Percentiles rank a stretch among this genome's conserved stretches.
phyloP scores from a whole-genome alignment of 202 grass and related monocot species.

The Bolboschoenoplectus hybrid region DNA sequence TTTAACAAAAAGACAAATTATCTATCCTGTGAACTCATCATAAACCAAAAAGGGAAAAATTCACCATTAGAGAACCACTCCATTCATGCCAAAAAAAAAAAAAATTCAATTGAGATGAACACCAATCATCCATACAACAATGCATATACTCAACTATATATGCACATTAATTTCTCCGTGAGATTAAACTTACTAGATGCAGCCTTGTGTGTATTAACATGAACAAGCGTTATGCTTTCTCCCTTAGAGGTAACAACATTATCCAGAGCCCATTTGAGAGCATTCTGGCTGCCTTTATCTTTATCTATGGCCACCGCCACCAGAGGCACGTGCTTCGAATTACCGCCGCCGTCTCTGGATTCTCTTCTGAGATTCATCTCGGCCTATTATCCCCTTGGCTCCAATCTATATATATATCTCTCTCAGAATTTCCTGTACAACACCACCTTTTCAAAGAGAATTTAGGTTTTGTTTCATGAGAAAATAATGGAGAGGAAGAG shows the following conservation, averaged over 20 bases:
- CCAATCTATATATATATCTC: constrained; percentile 6
- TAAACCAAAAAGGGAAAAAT: no score
- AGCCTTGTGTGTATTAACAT: constrained; percentile 68
- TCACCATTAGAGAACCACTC: not conserved
- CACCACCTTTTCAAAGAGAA: not conserved
- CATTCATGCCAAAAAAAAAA: no score
- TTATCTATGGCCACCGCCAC: constrained; percentile 82
- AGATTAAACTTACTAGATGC: constrained; percentile 40
- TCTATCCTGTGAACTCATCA: not conserved
- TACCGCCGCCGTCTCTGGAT: constrained; percentile 14
- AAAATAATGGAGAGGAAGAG: not conserved
- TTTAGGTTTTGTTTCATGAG: constrained; percentile 11
- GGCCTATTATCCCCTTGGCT: not conserved
- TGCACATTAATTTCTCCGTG: not conserved
- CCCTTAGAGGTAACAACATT: constrained; percentile 57
- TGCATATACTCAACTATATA: not conserved
- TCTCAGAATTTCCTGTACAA: constrained; percentile 3
- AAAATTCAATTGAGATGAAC: not conserved
- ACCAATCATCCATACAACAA: not conserved
- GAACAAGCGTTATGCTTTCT: constrained; percentile 72
- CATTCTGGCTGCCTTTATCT: constrained; percentile 88
- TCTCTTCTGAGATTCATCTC: constrained; percentile 29
- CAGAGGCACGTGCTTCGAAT: constrained; percentile 45
- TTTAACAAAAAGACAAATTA: not conserved
- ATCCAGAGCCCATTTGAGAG: constrained; percentile 84